A percentile compares a stretch with the other conserved stretches of the same genome.
Conservation (phyloP, 164 flowering plant genomes). For the Cinnamomum micranthum region DNA sequence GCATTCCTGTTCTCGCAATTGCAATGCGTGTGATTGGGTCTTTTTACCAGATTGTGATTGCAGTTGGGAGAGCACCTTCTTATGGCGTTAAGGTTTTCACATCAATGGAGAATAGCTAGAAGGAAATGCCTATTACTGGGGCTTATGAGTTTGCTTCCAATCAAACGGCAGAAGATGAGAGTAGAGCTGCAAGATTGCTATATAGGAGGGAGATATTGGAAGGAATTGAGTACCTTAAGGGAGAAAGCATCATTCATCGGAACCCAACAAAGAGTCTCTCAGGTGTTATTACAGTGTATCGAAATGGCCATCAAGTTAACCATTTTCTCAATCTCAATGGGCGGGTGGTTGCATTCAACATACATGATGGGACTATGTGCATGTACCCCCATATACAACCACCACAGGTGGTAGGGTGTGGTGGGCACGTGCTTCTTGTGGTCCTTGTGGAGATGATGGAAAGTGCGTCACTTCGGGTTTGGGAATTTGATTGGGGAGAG, state of each 20-base stretch:
- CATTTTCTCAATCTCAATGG: slow-evolving; percentile 56
- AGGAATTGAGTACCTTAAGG: not conserved
- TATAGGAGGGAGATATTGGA: not conserved
- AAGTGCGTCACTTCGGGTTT: slow-evolving; percentile 50
- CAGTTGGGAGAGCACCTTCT: slow-evolving; percentile 41
- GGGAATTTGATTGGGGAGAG: slow-evolving; percentile 36
- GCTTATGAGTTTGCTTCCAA: not conserved
- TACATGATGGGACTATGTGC: slow-evolving; percentile 22
- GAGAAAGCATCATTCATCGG: slow-evolving; percentile 27
- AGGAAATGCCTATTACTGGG: slow-evolving; percentile 8
- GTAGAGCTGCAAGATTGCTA: not conserved
- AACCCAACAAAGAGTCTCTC: slow-evolving; percentile 59
- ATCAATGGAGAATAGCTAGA: slow-evolving; percentile 35
- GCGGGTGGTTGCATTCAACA: slow-evolving; percentile 42
- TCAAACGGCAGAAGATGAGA: not conserved
- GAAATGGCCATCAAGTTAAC: slow-evolving; percentile 35
- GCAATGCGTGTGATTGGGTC: slow-evolving; percentile 33
- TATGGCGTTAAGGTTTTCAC: slow-evolving; percentile 32
- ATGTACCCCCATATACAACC: slow-evolving; percentile 58
- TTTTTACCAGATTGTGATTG: slow-evolving; percentile 38
- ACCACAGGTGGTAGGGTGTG: slow-evolving; percentile 34
- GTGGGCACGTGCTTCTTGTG: slow-evolving; percentile 47
- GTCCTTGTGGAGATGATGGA: slow-evolving; percentile 51
- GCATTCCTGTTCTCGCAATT: slow-evolving; percentile 37
- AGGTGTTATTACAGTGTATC: slow-evolving; percentile 28